Evolutionary conservation across 2,329 filamentous ascomycete genomes (phyloP), one percentile per base, ranked within the genome.

Genomic region (Orbilia ellipsospora): DNA sequence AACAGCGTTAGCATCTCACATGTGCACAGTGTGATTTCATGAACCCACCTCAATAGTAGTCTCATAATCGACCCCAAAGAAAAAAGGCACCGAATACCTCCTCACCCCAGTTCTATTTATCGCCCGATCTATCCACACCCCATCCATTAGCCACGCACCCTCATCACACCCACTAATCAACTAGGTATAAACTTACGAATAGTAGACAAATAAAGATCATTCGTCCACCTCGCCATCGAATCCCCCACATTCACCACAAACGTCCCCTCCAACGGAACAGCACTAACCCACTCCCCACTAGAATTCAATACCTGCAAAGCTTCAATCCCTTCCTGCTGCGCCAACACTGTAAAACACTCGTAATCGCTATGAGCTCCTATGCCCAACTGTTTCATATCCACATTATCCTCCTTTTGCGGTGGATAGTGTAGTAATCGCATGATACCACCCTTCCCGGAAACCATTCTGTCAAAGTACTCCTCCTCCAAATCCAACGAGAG

Each of bases 31-130:
- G 16, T 57, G 20, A 1, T 16, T 3, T 7, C 2, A 16, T 16
- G 20, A 61, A 57, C 63, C 40, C n/a, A 75, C 72, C 16, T 70
- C 62, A 6, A 78, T 73, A 1, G 73, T 63, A 40, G 66, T 75
- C 28, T 87, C 85, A 4, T 85, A 81, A 80, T 87, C 87, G 3
- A 86, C 86, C 65, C 85, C 85, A 66, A 87, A 85, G 80, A 88
- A 88, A 61, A 88, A 85, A 0, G 86, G 86, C n/a, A 88, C 82
- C 5, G 85, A 87, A 78, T 87, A 88, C 44, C 87, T 83, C 78
- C 87, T 85, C 8, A 81, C 81, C 1, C 82, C 82, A 1, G 83
- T 84, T 51, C 82, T 82, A 61, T 78, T 78, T 16, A 78, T 78
- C 7, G 77, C 77, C 15, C 76, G 77, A 36, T 78, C 72, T 75